A percentile compares a stretch with the other conserved stretches of the same genome.
Evolutionary conservation across 768 basidiomycete species (phyloP).

Genomic region (Lactarius vividus): DNA sequence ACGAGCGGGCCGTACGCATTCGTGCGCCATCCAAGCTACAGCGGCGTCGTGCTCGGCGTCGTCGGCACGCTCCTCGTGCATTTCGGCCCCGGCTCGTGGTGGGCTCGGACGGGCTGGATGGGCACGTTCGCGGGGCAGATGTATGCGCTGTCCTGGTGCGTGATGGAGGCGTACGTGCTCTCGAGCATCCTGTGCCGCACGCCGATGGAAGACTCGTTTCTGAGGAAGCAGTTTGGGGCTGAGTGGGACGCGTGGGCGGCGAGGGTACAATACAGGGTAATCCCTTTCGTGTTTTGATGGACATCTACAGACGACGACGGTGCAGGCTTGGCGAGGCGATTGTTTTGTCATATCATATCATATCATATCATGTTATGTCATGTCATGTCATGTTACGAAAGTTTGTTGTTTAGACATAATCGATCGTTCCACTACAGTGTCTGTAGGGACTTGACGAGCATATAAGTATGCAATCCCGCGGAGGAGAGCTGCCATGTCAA

Average conservation of each 20-base stretch:
- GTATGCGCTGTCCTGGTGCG: constrained; percentile 20
- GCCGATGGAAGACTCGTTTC: constrained; percentile 19
- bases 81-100: constrained; percentile 28
- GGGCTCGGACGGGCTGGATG: constrained; percentile 17
- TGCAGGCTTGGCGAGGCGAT: not conserved
- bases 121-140: constrained; percentile 1
- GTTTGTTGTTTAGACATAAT: not conserved
- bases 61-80: constrained; percentile 23
- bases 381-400: not conserved
- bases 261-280: constrained; percentile 23
- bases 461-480: not conserved
- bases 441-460: not conserved
- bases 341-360: not conserved
- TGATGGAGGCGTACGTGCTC: constrained; percentile 23
- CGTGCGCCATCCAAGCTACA: constrained; percentile 31
- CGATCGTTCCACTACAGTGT: not conserved
- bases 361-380: not conserved
- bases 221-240: constrained; percentile 22
- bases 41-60: constrained; percentile 25
- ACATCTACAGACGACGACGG: not conserved
- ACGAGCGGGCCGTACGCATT: constrained; percentile 29
- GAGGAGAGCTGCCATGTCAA: not conserved
- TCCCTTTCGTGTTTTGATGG: constrained; percentile 25
- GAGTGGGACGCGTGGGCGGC: constrained; percentile 27
- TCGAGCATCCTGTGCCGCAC: constrained; percentile 22